Evolutionary conservation across 208 protist genomes (phyloP), one percentile per base, ranked within the genome.

Genomic region (Crithidia expoeki): DNA sequence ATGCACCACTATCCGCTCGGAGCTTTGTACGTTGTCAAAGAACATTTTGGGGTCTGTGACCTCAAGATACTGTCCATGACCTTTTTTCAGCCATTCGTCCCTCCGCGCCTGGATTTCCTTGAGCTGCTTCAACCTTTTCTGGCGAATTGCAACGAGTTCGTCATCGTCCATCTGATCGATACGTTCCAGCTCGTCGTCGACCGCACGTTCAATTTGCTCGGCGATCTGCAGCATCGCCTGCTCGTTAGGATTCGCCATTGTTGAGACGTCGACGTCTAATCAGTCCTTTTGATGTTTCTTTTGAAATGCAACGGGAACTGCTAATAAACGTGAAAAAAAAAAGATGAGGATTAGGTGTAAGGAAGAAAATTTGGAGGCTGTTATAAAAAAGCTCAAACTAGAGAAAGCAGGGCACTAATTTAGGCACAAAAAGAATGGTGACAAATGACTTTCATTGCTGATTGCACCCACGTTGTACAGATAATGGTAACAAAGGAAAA

Each of bases 91-190:
- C 90, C 92, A 97, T 68, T 84, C 78, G 14, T 83, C 86, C 52
- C 80, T 74, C 6, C 90, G 85, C n/a, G 76, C 66, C 40, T 91
- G 73, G 70, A 91, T 81, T 60, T 96, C 90, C 51, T 89, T 88
- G 38, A 98, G 72, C 49, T 94, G 80, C 62, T 84, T 74, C 36
- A 96, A 21, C 17, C 94, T 68, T 52, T 82, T 84, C 34, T 84
- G 74, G 19, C 94, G 89, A 65, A 98, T 84, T 0, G 63, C 72
- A 30, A 80, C 51, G 19, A 98, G 53, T 42, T 97, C 92, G 16
- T 97, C 92, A 53, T 98, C 94, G 63, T 98, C 92, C 86, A 98
- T 86, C 51, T 90, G 81, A 58, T 98, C 92, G 57, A 97, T 55
- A 32, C 74, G 78, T 30, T 92, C 84, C 34, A 96, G 72, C 61